Evolutionary conservation across 495 filamentous ascomycete species (phyloP).

Genomic region (Penicillium atrosanguineum): DNA sequence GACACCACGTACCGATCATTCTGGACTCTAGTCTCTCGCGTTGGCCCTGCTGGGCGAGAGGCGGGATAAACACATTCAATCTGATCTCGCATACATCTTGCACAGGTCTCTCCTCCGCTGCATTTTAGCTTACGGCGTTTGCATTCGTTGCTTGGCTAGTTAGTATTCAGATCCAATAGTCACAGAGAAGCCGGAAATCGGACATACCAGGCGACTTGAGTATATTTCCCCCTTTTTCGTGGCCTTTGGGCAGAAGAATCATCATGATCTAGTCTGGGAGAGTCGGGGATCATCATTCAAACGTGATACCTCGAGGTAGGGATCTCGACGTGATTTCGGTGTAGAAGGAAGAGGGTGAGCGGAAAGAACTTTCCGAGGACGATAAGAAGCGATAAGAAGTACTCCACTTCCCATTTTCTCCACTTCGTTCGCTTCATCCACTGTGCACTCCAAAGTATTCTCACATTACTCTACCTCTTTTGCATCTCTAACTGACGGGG

Average conservation of each 20-base stretch:
- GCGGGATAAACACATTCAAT: constrained; percentile 64
- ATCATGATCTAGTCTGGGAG: background rate
- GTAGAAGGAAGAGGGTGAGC: background rate
- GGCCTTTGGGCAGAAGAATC: background rate
- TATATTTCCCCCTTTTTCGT: constrained; percentile 33
- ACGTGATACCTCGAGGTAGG: background rate
- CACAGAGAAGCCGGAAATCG: background rate
- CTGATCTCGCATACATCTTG: constrained; percentile 65
- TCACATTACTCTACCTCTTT: background rate
- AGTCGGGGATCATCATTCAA: background rate
- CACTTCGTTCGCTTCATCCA: background rate
- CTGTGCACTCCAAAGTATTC: too few relatives aligned
- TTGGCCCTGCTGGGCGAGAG: constrained; percentile 6
- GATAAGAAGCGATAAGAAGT: background rate
- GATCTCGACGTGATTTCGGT: background rate
- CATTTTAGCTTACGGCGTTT: constrained; percentile 91
- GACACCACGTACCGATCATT: constrained; percentile 23
- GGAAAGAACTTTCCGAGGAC: background rate
- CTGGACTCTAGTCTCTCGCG: constrained; percentile 10
- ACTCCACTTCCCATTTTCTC: background rate
- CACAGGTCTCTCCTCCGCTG: constrained; percentile 75
- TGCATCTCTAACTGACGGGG: too few relatives aligned
- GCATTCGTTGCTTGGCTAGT: constrained; percentile 65
- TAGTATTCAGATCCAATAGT: background rate
- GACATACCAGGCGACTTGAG: constrained; percentile 36